Evolutionary conservation across 805 yeast genomes (phyloP).

Genomic region (Hermanozyma aechmeae): DNA sequence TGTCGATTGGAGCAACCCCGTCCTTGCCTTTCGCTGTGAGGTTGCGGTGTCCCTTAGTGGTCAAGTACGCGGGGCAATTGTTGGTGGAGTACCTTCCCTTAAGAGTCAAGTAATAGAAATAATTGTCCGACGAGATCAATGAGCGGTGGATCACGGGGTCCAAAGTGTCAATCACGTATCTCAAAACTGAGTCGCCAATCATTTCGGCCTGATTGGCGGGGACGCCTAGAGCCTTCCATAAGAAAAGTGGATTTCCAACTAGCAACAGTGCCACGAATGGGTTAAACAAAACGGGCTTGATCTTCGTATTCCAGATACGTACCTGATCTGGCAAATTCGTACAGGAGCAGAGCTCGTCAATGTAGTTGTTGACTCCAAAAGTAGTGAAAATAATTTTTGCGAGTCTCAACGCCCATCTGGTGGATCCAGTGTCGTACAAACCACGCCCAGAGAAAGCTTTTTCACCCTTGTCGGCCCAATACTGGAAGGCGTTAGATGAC

Average conservation of each 20-base stretch:
- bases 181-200: conserved; percentile 65
- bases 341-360: conserved; percentile 48
- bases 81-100: conserved; percentile 48
- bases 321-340: conserved; percentile 54
- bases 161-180: conserved; percentile 67
- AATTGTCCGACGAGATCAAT: conserved; percentile 60
- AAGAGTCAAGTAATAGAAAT: conserved; percentile 65
- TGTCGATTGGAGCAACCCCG: conserved; percentile 46
- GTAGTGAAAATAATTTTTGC: conserved; percentile 51
- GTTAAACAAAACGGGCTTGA: conserved; percentile 64
- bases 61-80: conserved; percentile 73
- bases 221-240: conserved; percentile 88
- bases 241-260: conserved; percentile 74
- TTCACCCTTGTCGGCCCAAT: conserved; percentile 61
- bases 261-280: conserved; percentile 58
- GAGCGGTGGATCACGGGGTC: conserved; percentile 65
- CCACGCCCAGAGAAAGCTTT: conserved; percentile 56
- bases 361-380: conserved; percentile 42
- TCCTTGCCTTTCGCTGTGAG: conserved; percentile 30
- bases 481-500: conserved; percentile 75
- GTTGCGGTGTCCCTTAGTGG: conserved; percentile 44
- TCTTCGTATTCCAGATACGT: conserved; percentile 49
- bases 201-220: conserved; percentile 76
- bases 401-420: conserved; percentile 76
- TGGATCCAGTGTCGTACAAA: conserved; percentile 72